phyloP scores from a whole-genome alignment of 1,139 yeast species.

The Maudiozyma humilis region DNA sequence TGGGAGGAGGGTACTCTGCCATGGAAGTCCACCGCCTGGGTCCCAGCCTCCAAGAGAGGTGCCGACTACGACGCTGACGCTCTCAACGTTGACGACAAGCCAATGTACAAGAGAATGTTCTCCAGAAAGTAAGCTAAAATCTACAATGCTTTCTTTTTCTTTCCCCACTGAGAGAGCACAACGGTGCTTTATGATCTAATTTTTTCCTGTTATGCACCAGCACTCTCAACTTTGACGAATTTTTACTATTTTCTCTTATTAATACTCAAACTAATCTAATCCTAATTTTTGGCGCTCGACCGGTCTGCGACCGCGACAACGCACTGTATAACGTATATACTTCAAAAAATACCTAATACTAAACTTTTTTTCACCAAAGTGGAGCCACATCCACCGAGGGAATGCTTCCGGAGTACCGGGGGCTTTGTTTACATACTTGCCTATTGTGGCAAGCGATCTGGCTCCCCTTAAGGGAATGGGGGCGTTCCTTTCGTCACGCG shows the following conservation, averaged over 20 bases:
- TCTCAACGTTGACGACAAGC: conserved; percentile 7
- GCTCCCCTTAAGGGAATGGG: too few species aligned
- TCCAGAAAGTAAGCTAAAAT: neutral
- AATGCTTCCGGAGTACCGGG: too few species aligned
- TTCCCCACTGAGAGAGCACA: neutral
- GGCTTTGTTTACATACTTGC: too few species aligned
- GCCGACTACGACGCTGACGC: conserved; percentile 9
- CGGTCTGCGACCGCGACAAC: too few species aligned
- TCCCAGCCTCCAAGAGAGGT: conserved; percentile 11
- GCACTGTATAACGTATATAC: too few species aligned
- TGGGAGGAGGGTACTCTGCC: conserved; percentile 14
- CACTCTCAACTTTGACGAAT: neutral
- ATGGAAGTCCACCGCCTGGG: conserved; percentile 13
- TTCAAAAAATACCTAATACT: too few species aligned
- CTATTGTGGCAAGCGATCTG: too few species aligned
- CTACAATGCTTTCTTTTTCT: neutral
- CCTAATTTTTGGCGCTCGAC: too few species aligned
- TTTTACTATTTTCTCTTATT: neutral
- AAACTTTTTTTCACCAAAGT: too few species aligned
- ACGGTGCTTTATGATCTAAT: neutral
- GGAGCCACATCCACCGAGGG: too few species aligned
- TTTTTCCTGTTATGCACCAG: neutral
- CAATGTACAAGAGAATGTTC: conserved; percentile 6
- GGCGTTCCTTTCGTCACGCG: too few species aligned
- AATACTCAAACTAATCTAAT: too few species aligned